A percentile compares a stretch with the other conserved stretches of the same genome.
These are phyloP conservation scores for Mollisia scopiformis DNA, from an alignment of 2,329 filamentous ascomycete genomes.

Conservation along the genomic window DNA sequence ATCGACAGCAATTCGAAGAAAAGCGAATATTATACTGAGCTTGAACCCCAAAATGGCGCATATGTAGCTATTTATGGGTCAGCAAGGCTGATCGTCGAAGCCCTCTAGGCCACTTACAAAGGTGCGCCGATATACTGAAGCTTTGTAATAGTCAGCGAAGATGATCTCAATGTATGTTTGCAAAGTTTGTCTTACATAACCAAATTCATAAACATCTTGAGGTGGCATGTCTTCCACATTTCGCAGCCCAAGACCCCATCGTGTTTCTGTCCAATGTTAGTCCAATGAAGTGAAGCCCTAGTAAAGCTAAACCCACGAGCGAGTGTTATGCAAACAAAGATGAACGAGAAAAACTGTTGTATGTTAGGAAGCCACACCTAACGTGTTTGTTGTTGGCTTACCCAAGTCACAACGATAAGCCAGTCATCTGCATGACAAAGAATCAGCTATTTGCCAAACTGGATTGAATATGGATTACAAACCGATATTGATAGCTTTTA, in stretches of 20 bases:
- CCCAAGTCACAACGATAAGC: constrained; percentile 37
- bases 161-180: neutral
- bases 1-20: constrained; percentile 48
- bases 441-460: neutral
- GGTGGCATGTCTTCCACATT: constrained; percentile 41
- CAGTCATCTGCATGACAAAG: constrained; percentile 34
- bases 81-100: neutral
- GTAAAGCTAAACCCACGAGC: constrained; percentile 38
- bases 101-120: constrained; percentile 38
- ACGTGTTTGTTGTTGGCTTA: too few relatives aligned
- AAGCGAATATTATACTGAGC: constrained; percentile 47
- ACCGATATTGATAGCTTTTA: constrained; percentile 6
- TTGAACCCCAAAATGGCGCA: constrained; percentile 50
- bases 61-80: constrained; percentile 39
- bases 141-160: constrained; percentile 20
- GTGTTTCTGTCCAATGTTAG: constrained; percentile 40
- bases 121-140: constrained; percentile 46
- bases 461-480: neutral
- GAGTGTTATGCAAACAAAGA: constrained; percentile 40
- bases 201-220: constrained; percentile 43
- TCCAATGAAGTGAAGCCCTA: neutral
- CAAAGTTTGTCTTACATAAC: constrained; percentile 34
- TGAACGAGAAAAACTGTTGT: constrained; percentile 31
- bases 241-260: constrained; percentile 45
- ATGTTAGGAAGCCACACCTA: too few relatives aligned